Percentiles rank a stretch among this genome's conserved stretches.
Evolutionary conservation across 495 filamentous ascomycete genomes (phyloP).

Genomic region (Niebla homalea): DNA sequence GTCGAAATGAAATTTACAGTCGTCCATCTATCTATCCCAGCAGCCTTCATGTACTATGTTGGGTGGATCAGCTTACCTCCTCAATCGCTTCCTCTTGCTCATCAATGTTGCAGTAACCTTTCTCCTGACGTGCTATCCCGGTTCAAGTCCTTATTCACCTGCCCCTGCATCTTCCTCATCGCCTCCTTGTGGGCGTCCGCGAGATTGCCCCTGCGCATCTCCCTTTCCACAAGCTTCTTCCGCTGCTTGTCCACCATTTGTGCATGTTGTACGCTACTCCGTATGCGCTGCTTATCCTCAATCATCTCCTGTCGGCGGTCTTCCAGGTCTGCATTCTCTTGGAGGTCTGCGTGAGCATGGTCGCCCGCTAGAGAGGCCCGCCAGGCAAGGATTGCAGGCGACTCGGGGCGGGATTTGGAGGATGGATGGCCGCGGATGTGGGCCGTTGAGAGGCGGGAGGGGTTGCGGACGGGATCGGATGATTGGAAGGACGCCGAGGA

Average conservation of each 20-base stretch:
- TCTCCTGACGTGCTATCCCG: too few species aligned
- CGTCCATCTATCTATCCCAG: too few species aligned
- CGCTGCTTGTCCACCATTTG: constrained; percentile 15
- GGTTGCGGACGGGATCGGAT: not conserved
- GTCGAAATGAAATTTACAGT: too few species aligned
- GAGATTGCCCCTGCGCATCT: constrained; percentile 61
- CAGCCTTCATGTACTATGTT: too few species aligned
- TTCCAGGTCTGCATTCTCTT: constrained; percentile 21
- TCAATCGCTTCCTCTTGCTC: too few species aligned
- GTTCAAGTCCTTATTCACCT: constrained; percentile 33
- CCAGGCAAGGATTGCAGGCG: constrained; percentile 16
- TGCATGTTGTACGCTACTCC: constrained; percentile 2
- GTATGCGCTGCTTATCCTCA: constrained; percentile 19
- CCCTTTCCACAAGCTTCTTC: constrained; percentile 48
- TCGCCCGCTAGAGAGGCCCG: constrained; percentile 16
- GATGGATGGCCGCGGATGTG: not conserved
- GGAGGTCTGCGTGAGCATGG: constrained; percentile 17
- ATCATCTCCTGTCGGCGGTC: constrained; percentile 35
- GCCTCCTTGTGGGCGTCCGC: constrained; percentile 69
- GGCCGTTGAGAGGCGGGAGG: not conserved
- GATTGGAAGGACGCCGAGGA: not conserved
- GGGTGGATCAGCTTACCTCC: too few species aligned
- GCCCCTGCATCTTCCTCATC: constrained; percentile 69
- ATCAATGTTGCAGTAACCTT: too few species aligned
- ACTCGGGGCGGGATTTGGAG: constrained; percentile 9